Conservation (phyloP, 257 asterid species). For the Gynochthodes officinalis region DNA sequence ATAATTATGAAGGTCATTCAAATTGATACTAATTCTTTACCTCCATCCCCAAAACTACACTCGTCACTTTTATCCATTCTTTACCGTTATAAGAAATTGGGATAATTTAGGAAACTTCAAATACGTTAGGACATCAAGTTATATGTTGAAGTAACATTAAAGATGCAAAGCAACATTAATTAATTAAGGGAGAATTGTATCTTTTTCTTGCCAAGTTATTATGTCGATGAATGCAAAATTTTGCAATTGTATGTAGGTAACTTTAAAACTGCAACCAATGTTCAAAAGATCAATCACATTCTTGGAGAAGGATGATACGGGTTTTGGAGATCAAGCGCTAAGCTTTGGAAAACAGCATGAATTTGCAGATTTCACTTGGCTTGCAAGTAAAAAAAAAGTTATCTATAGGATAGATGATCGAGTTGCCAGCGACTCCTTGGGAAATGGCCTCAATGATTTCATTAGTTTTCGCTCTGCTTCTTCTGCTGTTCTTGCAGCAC, state of each 20-base stretch:
- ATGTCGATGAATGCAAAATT: no score
- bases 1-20: no score
- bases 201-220: no score
- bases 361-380: constrained; percentile 28
- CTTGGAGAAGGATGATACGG: constrained; percentile 17
- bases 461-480: constrained; percentile 21
- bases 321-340: constrained; percentile 13
- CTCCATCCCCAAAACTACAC: no score
- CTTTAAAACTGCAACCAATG: constrained; percentile 18
- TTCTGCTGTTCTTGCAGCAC: constrained; percentile 4
- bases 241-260: constrained; percentile 15
- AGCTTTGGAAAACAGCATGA: constrained; percentile 25
- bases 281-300: constrained; percentile 27
- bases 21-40: no score
- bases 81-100: no score
- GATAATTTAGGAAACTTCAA: no score
- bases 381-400: constrained; percentile 23
- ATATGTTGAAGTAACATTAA: no score
- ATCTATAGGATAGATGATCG: constrained; percentile 22
- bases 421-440: constrained; percentile 9
- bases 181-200: no score
- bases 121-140: no score
- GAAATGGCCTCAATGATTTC: constrained; percentile 24
- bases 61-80: no score
- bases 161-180: no score